These are phyloP conservation scores for Elasticomyces elasticus DNA, from an alignment of 495 filamentous ascomycete genomes.

Conservation along the genomic window DNA sequence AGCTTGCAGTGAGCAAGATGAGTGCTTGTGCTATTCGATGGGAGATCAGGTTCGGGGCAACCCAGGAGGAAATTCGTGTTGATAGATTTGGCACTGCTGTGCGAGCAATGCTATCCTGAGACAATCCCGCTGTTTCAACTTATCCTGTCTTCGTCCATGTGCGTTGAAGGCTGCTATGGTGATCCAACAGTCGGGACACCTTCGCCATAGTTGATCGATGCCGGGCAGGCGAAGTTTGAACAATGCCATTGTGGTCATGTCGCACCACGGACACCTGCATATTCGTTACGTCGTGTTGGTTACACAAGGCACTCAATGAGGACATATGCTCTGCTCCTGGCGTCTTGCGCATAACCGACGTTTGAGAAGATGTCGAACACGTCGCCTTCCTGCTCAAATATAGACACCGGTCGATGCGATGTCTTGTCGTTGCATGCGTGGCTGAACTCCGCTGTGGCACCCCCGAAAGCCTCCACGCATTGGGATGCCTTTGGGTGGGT, in stretches of 20 bases:
- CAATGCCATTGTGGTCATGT: conserved; percentile 7
- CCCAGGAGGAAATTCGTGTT: not conserved
- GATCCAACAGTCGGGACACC: not conserved
- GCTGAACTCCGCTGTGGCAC: conserved; percentile 5
- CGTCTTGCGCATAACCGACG: not conserved
- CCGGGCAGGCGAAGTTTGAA: not conserved
- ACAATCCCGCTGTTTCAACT: not conserved
- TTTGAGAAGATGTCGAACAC: not conserved
- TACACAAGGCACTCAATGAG: not conserved
- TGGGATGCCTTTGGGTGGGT: not conserved
- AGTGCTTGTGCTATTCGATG: not conserved
- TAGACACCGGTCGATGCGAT: too few relatives aligned
- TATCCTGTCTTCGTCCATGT: not conserved
- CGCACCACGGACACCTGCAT: conserved; percentile 2
- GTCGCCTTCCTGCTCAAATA: too few relatives aligned
- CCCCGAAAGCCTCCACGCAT: not conserved
- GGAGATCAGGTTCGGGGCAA: not conserved
- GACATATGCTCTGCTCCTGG: not conserved
- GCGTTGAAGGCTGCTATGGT: not conserved
- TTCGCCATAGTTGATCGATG: not conserved
- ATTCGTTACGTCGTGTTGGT: not conserved
- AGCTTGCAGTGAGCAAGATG: conserved; percentile 4
- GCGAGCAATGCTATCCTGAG: not conserved
- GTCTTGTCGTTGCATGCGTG: not conserved
- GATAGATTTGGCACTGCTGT: not conserved